Base-by-base conservation (phyloP, 2,329 filamentous ascomycete genomes). In the Chrysoporthe cubensis region DNA sequence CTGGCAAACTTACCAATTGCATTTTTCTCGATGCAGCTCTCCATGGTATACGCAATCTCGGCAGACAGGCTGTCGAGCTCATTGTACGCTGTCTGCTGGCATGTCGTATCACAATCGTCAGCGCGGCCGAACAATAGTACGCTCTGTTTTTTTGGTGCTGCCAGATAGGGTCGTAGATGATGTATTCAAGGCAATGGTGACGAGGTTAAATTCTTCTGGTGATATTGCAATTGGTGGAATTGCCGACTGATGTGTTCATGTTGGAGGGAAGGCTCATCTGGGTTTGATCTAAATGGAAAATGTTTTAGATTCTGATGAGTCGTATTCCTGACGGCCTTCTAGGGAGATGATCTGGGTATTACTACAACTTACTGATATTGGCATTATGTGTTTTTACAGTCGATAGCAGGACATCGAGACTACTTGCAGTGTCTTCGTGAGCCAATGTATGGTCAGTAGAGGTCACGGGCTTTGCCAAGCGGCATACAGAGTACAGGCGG, bases 41-140 rank as follows among this genome's bases (percentile, higher is more conserved):
- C 37, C 46, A 54, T 54, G 8, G 61, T 63, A 11, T 63, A 63
- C 26, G 61, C 18, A 18, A 63, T 52, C 32, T 63, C 61, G 18
- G 61, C 61, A 40, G 48, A 54, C 37, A 63, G 34, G 34, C n/a
- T 43, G 16, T 34, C 61, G n/a, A 63, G n/a, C 26, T 54, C 37
- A 11, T 11, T 32, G 37, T 63, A 63, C 26, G 21, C 34, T 34
- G 4, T 14, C 9, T 54, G 32, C 61, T 54, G 61, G 61, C 61
- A 56, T 18, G 61, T 56, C 18, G 37, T 37, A 26, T 56, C 37
- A 26, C 61, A 63, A 3, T 63, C 61, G 26, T 32, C 14, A 14
- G 43, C 43, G 32, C 61, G 46, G 32, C 32, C 46, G 50, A 62
- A 43, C 14, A 62, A 46, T 34, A 18, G 46, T 1, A 50, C 4